Conservation (phyloP, 192 early-diverging fungal species). For the Endogone sp. region DNA sequence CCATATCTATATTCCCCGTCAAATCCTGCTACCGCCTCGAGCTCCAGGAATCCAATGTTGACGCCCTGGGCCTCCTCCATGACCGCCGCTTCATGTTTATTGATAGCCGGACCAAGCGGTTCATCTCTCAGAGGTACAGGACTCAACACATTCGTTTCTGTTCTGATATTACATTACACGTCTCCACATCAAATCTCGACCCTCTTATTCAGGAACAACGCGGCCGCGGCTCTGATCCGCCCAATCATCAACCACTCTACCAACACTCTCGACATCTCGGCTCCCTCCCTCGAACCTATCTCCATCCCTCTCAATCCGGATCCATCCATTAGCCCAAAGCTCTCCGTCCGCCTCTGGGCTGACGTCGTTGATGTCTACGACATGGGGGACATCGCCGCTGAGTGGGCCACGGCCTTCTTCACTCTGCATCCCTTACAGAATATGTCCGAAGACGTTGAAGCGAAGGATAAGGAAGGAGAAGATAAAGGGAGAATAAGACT, state of each 20-base stretch:
- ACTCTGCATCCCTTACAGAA: neutral
- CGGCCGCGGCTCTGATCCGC: conserved; percentile 17
- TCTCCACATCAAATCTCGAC: neutral
- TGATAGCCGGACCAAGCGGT: conserved; percentile 25
- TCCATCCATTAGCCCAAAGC: conserved; percentile 4
- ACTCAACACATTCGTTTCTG: neutral
- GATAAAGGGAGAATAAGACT: conserved; percentile 1
- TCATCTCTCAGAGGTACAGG: conserved; percentile 28
- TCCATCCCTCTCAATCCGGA: conserved; percentile 22
- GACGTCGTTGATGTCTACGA: conserved; percentile 44
- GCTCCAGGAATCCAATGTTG: conserved; percentile 20
- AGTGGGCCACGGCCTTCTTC: conserved; percentile 49
- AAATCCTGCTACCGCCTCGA: conserved; percentile 52
- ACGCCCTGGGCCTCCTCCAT: conserved; percentile 18
- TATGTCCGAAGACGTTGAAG: neutral
- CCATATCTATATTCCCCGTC: conserved; percentile 50
- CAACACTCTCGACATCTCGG: conserved; percentile 10
- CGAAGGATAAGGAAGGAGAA: neutral
- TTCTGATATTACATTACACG: neutral
- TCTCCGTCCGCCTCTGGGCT: conserved; percentile 33
- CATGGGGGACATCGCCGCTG: conserved; percentile 57
- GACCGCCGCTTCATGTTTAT: conserved; percentile 44
- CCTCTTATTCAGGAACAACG: conserved; percentile 16
- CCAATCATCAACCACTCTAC: conserved; percentile 11
- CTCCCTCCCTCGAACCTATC: conserved; percentile 1